Percentiles rank a stretch among this genome's conserved stretches.
These are phyloP conservation scores for Scedosporium boydii DNA, from an alignment of 2,329 filamentous ascomycete species.

Conservation along the genomic window DNA sequence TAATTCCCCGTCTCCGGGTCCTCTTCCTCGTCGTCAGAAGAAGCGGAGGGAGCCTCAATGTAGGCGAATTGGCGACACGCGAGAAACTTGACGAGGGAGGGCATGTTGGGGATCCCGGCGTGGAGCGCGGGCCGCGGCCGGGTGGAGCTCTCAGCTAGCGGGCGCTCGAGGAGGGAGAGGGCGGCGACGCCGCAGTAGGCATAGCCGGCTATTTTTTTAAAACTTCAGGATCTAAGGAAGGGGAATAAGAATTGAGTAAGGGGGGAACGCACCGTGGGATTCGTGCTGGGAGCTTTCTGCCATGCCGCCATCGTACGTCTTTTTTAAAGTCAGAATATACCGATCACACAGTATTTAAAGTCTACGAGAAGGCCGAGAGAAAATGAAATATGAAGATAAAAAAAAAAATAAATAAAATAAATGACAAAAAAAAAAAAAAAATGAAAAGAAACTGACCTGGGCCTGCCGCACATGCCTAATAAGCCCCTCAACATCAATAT, in stretches of 20 bases:
- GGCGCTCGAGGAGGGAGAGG: constrained; percentile 62
- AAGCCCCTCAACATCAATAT: constrained; percentile 66
- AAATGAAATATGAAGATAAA: neutral
- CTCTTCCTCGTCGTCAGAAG: constrained; percentile 32
- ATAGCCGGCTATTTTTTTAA: constrained; percentile 60
- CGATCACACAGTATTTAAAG: no score
- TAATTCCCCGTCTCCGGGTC: constrained; percentile 16
- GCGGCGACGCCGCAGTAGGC: constrained; percentile 81
- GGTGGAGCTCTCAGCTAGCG: constrained; percentile 25
- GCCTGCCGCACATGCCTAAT: constrained; percentile 61
- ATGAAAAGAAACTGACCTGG: constrained; percentile 26
- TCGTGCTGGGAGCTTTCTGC: constrained; percentile 71
- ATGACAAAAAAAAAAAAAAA: no score
- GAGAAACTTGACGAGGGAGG: constrained; percentile 42
- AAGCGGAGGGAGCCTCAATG: constrained; percentile 34
- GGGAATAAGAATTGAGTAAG: neutral
- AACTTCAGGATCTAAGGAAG: constrained; percentile 1
- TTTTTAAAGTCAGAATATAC: constrained; percentile 2
- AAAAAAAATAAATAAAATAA: neutral
- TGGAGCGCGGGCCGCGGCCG: constrained; percentile 12
- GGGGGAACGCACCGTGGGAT: constrained; percentile 56
- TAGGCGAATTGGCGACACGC: constrained; percentile 56
- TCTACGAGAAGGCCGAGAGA: no score
- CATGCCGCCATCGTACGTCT: constrained; percentile 81
- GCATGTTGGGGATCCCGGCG: constrained; percentile 22